Conservation (phyloP, 306 rosid genomes). For the Ochetophila trinervis region DNA sequence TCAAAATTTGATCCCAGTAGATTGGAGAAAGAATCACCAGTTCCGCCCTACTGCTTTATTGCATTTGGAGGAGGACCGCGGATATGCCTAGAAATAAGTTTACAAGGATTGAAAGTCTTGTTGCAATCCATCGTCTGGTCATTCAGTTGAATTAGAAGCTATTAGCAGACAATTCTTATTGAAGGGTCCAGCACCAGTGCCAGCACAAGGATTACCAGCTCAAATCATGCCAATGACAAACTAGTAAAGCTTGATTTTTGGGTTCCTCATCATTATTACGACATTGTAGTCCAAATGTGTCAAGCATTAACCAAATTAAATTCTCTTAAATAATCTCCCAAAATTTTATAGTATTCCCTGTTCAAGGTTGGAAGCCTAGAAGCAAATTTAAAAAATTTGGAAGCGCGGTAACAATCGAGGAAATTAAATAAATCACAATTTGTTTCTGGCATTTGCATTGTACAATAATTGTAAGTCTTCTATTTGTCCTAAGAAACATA, state of each 20-base stretch:
- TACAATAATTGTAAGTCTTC: not conserved
- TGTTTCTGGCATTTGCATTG: not conserved
- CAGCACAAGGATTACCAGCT: slow-evolving; percentile 56
- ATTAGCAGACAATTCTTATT: slow-evolving; percentile 45
- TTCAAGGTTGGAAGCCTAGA: no score
- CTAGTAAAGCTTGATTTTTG: slow-evolving; percentile 3
- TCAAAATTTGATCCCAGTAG: slow-evolving; percentile 69
- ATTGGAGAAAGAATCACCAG: slow-evolving; percentile 52
- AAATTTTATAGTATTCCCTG: no score
- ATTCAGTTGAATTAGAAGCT: slow-evolving; percentile 67
- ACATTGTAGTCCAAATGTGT: no score
- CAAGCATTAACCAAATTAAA: no score
- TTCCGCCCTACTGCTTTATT: slow-evolving; percentile 57
- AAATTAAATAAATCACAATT: not conserved
- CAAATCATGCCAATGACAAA: slow-evolving; percentile 41
- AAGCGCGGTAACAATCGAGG: not conserved
- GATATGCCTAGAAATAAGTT: slow-evolving; percentile 66
- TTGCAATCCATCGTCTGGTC: slow-evolving; percentile 62
- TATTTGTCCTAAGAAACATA: not conserved
- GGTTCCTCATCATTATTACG: no score
- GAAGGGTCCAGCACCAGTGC: slow-evolving; percentile 60
- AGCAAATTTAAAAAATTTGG: no score
- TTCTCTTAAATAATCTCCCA: no score
- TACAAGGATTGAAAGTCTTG: slow-evolving; percentile 59
- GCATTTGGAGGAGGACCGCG: slow-evolving; percentile 73